Percentiles rank a stretch among this genome's conserved stretches.
phyloP scores from a whole-genome alignment of 2,329 filamentous ascomycete species.

The Botryotinia globosa region DNA sequence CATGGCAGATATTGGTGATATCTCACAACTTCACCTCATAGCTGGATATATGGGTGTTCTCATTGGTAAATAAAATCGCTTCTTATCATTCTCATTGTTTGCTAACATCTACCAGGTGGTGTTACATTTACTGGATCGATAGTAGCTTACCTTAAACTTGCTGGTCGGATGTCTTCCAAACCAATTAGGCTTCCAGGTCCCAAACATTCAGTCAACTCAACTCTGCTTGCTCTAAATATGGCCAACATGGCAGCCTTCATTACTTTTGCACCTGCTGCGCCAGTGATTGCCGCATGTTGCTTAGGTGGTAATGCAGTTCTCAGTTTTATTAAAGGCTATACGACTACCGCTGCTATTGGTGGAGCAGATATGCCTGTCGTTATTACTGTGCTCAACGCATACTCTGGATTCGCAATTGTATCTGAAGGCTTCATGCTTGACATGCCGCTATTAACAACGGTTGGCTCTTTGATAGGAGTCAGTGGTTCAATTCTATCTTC shows the following conservation, averaged over 20 bases:
- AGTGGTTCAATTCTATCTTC: conserved; percentile 87
- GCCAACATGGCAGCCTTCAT: conserved; percentile 84
- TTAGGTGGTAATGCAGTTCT: conserved; percentile 72
- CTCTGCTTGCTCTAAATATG: conserved; percentile 70
- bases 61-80: conserved; percentile 55
- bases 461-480: conserved; percentile 83
- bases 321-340: conserved; percentile 83
- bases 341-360: conserved; percentile 83
- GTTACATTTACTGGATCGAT: conserved; percentile 90
- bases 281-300: conserved; percentile 74
- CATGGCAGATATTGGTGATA: conserved; percentile 66
- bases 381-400: conserved; percentile 86
- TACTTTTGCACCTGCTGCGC: conserved; percentile 75
- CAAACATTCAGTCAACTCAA: conserved; percentile 72
- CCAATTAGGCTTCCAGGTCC: conserved; percentile 67
- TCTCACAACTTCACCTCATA: conserved; percentile 77
- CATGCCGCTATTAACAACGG: conserved; percentile 78
- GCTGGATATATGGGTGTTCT: conserved; percentile 83
- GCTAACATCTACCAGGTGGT: conserved; percentile 48
- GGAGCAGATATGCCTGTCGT: conserved; percentile 94
- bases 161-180: conserved; percentile 76
- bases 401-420: conserved; percentile 85
- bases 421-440: conserved; percentile 91
- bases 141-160: conserved; percentile 84
- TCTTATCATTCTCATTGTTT: fast-evolving